These are phyloP conservation scores for Hanseniaspora guilliermondii DNA, from an alignment of 805 yeast genomes.

Conservation along the genomic window DNA sequence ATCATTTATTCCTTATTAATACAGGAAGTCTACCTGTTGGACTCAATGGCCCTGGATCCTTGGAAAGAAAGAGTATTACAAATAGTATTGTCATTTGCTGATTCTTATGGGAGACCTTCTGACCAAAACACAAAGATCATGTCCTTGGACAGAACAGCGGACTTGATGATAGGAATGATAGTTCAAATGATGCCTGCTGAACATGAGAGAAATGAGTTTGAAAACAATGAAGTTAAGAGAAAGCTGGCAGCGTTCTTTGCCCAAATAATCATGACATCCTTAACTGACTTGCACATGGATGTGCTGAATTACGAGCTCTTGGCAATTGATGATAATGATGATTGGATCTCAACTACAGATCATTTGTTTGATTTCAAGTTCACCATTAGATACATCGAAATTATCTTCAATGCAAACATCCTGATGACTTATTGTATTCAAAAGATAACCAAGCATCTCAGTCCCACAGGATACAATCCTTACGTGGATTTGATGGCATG, in stretches of 20 bases:
- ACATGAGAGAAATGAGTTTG: background rate
- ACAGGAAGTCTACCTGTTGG: background rate
- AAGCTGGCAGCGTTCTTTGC: slow-evolving; percentile 2
- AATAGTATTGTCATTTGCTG: slow-evolving; percentile 33
- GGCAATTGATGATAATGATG: slow-evolving; percentile 28
- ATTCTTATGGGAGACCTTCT: slow-evolving; percentile 63
- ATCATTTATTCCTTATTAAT: background rate
- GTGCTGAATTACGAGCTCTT: slow-evolving; percentile 20
- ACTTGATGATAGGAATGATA: slow-evolving; percentile 36
- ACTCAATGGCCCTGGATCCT: slow-evolving; percentile 16
- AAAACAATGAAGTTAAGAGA: background rate
- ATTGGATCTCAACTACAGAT: slow-evolving; percentile 17
- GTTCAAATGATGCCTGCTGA: slow-evolving; percentile 7
- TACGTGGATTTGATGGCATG: slow-evolving; percentile 45
- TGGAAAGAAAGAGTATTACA: slow-evolving; percentile 16
- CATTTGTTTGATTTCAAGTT: slow-evolving; percentile 28
- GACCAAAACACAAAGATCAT: slow-evolving; percentile 29
- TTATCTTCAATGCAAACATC: slow-evolving; percentile 36
- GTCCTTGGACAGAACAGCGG: slow-evolving; percentile 45
- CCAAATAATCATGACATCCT: background rate
- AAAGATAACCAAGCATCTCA: slow-evolving; percentile 21
- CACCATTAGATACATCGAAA: slow-evolving; percentile 31
- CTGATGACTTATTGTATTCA: slow-evolving; percentile 34
- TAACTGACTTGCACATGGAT: slow-evolving; percentile 4
- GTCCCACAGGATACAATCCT: slow-evolving; percentile 41